Conservation (phyloP, 2,329 filamentous ascomycete genomes). For the Saccharata proteae region DNA sequence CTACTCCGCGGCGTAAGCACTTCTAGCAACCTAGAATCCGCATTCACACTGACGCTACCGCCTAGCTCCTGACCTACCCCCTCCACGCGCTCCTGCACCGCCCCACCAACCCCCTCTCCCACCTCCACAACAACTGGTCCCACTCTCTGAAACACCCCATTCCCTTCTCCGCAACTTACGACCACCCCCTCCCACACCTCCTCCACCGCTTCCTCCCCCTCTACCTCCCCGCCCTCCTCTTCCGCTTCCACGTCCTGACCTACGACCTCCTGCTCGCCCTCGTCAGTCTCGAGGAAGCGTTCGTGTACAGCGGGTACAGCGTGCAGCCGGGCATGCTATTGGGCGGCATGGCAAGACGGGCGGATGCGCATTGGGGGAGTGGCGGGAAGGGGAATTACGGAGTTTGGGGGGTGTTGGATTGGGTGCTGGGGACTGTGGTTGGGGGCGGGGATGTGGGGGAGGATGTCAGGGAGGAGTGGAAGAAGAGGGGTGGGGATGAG, state of each 20-base stretch:
- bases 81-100: conserved; percentile 63
- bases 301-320: conserved; percentile 57
- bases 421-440: conserved; percentile 24
- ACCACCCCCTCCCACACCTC: conserved; percentile 55
- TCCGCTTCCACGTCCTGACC: conserved; percentile 61
- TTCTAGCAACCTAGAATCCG: background rate
- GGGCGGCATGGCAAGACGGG: conserved; percentile 43
- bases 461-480: conserved; percentile 43
- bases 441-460: conserved; percentile 48
- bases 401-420: conserved; percentile 45
- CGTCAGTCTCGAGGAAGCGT: conserved; percentile 53
- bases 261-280: conserved; percentile 54
- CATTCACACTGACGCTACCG: background rate
- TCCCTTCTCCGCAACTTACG: conserved; percentile 51
- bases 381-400: conserved; percentile 49
- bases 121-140: conserved; percentile 42
- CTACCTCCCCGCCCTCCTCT: conserved; percentile 51
- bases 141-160: conserved; percentile 39
- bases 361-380: conserved; percentile 47
- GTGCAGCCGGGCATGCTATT: conserved; percentile 46
- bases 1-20: conserved; percentile 43
- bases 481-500: conserved; percentile 42
- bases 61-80: conserved; percentile 54
- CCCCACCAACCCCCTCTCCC: conserved; percentile 16
- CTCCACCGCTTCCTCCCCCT: conserved; percentile 52